A percentile compares a stretch with the other conserved stretches of the same genome.
Conservation (phyloP, 495 filamentous ascomycete species). For the Chaetomidium leptoderma region DNA sequence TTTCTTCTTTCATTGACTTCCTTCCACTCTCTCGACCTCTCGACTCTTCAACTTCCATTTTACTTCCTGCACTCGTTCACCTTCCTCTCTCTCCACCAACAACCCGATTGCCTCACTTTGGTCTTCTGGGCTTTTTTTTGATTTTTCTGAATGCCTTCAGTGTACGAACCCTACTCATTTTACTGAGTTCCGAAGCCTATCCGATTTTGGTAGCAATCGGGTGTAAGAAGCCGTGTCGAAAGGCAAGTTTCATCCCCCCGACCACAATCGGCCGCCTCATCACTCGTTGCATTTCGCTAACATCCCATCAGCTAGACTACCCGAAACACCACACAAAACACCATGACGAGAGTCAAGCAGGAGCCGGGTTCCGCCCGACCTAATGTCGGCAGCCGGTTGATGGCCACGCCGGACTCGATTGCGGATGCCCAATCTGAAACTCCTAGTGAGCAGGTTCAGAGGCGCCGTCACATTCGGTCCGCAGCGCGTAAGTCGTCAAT, state of each 20-base stretch:
- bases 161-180: not conserved
- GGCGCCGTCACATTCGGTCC: conserved; percentile 15
- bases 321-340: too few relatives aligned
- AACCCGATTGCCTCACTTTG: not conserved
- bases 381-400: not conserved
- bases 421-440: not conserved
- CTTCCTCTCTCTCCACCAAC: not conserved
- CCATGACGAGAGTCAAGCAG: conserved; percentile 7
- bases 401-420: not conserved
- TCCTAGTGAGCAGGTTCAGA: conserved; percentile 10
- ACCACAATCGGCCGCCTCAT: too few relatives aligned
- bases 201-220: not conserved
- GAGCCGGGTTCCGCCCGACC: conserved; percentile 3
- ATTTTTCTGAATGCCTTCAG: conserved; percentile 1
- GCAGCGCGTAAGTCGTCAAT: conserved; percentile 26
- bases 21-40: not conserved
- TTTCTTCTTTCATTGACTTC: not conserved
- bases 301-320: too few relatives aligned
- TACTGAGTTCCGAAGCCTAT: not conserved
- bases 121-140: too few relatives aligned
- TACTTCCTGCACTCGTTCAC: not conserved
- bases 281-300: too few relatives aligned
- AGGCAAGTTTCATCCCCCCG: too few relatives aligned
- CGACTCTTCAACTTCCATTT: too few relatives aligned
- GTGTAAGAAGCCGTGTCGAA: not conserved